Base-by-base conservation (phyloP, 2,329 filamentous ascomycete genomes). In the Fusarium palustre region DNA sequence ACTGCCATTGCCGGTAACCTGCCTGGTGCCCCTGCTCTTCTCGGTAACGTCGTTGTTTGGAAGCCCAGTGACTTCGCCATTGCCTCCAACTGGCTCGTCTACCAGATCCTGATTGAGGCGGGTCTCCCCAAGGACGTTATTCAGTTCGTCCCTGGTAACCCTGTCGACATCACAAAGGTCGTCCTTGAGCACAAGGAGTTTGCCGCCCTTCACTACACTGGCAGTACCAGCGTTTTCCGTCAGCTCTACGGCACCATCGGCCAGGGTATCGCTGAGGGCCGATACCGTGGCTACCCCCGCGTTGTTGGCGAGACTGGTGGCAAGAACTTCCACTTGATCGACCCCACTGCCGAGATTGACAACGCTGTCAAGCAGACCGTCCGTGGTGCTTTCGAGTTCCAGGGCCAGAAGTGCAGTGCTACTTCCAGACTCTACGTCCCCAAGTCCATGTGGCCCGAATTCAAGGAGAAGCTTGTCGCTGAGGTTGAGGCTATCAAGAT, bases 1-100 rank as follows among this genome's bases (percentile, higher is more conserved):
- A 97, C 94, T 24, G 94, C 94, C 68, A 97, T 98, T 74, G 94
- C 90, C 13, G 95, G 91, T 59, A 97, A 97, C 81, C 85, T 98
- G 42, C 88, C 92, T 18, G 91, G 89, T 48, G 91, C 92, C 1
- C 94, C 95, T 16, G 94, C 93, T 1, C 83, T 97, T 57, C 90
- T 97, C 85, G 94, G 94, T 61, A 98, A 98, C 79, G 95, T 97
- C 3, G 93, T 97, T 7, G 83, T 98, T 47, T 98, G 94, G 94
- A 98, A 98, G 85, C 94, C 94, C n/a, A 96, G 92, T 16, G 93
- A 95, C 72, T 91, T 85, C 18, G 92, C 94, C 38, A 92, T 97
- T 67, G 91, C 91, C n/a, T 94, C 92, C 68, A 97, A 94, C 84
- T 97, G 92, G 89, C 85, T 98, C 58, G 85, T 97, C 45, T 94